Base-by-base conservation (phyloP, 305 asterid species). In the Euphrasia arctica region DNA sequence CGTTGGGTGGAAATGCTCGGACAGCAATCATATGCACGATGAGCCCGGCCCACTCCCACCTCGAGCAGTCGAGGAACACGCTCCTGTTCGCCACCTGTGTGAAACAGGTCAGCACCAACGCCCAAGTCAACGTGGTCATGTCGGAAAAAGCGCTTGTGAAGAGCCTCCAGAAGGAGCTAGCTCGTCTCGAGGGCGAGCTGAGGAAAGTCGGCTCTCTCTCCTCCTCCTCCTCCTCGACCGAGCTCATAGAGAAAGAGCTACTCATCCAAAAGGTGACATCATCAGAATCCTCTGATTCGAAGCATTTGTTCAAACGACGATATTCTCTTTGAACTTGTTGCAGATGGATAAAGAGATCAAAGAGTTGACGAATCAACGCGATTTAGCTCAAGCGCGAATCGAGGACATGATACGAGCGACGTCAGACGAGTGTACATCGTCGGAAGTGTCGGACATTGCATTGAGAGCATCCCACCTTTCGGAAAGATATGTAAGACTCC, bases 21-120 rank as follows among this genome's bases (percentile, higher is more conserved):
- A 93, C 96, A 0, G 95, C 96, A 3, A 88, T 90, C 36, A 90
- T 93, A 43, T 93, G 99, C 88, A 90, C 99, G 9, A 75, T 93
- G 92, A 90, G 99, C 85, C 99, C 97, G 3, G 94, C 99, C 25
- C 96, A 77, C 48, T 64, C 79, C 65, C 95, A 90, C 25, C 86
- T 86, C 3, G 99, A 90, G 82, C 96, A 93, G 69, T 90, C 99
- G 14, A 82, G 90, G 74, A 93, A 93, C 83, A 88, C 97, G 1
- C 92, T 93, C 43, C 74, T 84, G 66, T 93, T 93, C 54, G 98
- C 98, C 7, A 88, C 82, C 66, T 93, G 98, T 12, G 98, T 97
- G 66, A 93, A 93, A 78, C 87, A 85, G 64, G 90, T 92, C 47
- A 72, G 77, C 64, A 87, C 91, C 2, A 93, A 76, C 5, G 97